phyloP scores from a whole-genome alignment of 208 protist species.

The Trypanosoma conorhini region DNA sequence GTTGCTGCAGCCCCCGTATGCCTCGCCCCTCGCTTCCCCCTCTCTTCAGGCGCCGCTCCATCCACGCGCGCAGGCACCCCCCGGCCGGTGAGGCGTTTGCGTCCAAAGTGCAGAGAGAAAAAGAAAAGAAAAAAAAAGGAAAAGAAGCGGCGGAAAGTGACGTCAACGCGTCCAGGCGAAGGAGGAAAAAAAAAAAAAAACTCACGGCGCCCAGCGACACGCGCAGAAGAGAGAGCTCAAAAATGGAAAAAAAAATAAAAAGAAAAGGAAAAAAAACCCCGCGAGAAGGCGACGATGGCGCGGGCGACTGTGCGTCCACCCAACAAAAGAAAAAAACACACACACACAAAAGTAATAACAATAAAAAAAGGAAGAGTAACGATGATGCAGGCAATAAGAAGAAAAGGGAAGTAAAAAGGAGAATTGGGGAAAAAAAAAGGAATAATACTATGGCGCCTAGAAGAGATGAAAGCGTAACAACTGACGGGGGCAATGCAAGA shows the following conservation, averaged over 20 bases:
- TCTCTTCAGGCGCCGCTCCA: too few relatives aligned
- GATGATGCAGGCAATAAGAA: not conserved
- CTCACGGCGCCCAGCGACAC: too few relatives aligned
- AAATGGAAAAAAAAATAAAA: conserved; percentile 18
- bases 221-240: conserved; percentile 21
- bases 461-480: not conserved
- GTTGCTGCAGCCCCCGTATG: too few relatives aligned
- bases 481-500: not conserved
- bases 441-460: not conserved
- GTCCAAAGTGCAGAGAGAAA: conserved; percentile 18
- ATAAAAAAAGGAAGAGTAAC: too few relatives aligned
- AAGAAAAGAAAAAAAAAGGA: conserved; percentile 6
- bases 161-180: too few relatives aligned
- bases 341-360: too few relatives aligned
- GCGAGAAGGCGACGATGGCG: too few relatives aligned
- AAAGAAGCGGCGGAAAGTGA: not conserved
- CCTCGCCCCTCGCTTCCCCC: too few relatives aligned
- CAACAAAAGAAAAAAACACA: too few relatives aligned
- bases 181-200: not conserved
- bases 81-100: not conserved
- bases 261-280: conserved; percentile 8
- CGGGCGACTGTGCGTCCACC: too few relatives aligned
- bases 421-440: conserved; percentile 6
- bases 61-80: too few relatives aligned
- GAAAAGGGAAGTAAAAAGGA: conserved; percentile 1